phyloP scores from a whole-genome alignment of 106 monocot species.

The Acorus calamus region DNA sequence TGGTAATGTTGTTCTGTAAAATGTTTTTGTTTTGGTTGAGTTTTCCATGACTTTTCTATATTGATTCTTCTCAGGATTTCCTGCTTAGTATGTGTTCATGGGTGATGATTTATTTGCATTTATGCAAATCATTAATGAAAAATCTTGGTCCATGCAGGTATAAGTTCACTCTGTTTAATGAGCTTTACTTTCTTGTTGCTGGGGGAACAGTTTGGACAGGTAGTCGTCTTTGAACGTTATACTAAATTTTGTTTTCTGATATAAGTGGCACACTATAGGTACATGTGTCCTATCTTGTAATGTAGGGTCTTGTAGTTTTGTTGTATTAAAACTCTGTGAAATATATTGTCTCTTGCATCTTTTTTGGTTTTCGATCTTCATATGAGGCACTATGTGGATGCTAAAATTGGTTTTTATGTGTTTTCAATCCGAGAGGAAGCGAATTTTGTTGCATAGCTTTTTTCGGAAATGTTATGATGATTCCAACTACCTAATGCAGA shows the following conservation, averaged over 20 bases:
- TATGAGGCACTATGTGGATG: background rate
- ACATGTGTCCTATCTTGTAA: too few species aligned
- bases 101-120: background rate
- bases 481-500: conserved; percentile 28
- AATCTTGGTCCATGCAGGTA: conserved; percentile 50
- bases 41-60: too few species aligned
- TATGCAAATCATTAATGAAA: background rate
- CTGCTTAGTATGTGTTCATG: background rate
- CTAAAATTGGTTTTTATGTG: background rate
- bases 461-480: too few species aligned
- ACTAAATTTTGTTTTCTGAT: too few species aligned
- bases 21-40: too few species aligned
- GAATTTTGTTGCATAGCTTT: too few species aligned
- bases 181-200: conserved; percentile 97
- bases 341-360: background rate
- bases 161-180: conserved; percentile 95
- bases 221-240: background rate
- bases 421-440: too few species aligned
- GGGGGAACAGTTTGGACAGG: conserved; percentile 99
- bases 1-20: conserved; percentile 45
- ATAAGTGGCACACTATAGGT: too few species aligned
- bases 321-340: too few species aligned
- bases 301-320: too few species aligned
- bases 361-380: background rate
- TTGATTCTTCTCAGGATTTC: background rate